These are phyloP conservation scores for Dictyostelium gargantuum DNA, from an alignment of 208 protist genomes.

Conservation along the genomic window DNA sequence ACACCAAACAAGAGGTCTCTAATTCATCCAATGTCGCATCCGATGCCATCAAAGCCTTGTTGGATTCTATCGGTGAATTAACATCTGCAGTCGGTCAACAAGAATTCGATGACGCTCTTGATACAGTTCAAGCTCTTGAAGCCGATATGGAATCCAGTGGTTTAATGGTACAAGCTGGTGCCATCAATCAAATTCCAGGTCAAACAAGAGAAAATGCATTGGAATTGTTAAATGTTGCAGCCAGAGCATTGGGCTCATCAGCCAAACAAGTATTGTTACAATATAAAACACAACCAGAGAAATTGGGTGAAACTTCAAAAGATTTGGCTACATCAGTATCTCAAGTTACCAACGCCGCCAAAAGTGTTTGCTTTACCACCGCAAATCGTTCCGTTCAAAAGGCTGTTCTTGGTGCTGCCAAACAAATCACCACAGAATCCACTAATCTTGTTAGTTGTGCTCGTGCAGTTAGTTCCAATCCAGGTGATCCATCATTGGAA, in stretches of 20 bases:
- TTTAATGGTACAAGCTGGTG: neutral
- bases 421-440: conserved; percentile 34
- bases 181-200: conserved; percentile 4
- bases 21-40: neutral
- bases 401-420: conserved; percentile 29
- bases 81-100: conserved; percentile 9
- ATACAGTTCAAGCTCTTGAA: conserved; percentile 36
- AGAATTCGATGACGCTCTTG: conserved; percentile 45
- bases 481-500: conserved; percentile 47
- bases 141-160: conserved; percentile 33
- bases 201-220: conserved; percentile 53
- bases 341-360: conserved; percentile 55
- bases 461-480: conserved; percentile 2
- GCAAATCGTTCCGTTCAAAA: conserved; percentile 36
- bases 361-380: conserved; percentile 22
- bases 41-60: conserved; percentile 56
- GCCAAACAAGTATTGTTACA: conserved; percentile 45
- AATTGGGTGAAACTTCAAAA: conserved; percentile 38
- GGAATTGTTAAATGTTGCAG: conserved; percentile 50
- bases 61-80: conserved; percentile 27
- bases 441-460: conserved; percentile 30
- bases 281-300: conserved; percentile 28
- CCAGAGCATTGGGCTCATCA: conserved; percentile 12
- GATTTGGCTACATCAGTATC: neutral
- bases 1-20: conserved; percentile 12